phyloP scores from a whole-genome alignment of 73 alveolate species.

The Symbiodinium pilosum region DNA sequence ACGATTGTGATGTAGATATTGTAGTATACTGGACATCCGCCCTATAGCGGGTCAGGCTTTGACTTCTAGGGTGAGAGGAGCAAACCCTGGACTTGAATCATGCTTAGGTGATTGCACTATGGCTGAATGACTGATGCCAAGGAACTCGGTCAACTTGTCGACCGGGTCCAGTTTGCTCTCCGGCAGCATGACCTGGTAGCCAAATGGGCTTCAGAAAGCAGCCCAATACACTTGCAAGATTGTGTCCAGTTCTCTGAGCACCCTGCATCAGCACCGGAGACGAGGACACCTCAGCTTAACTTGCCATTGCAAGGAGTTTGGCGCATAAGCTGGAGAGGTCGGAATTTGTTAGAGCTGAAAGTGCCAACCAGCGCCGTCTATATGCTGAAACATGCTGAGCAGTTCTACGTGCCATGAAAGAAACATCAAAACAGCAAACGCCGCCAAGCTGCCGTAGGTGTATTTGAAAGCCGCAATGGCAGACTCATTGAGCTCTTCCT shows the following conservation, averaged over 20 bases:
- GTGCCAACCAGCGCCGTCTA: too few relatives aligned
- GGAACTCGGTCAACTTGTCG: conserved; percentile 36
- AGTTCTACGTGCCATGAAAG: not conserved
- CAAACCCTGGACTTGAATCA: not conserved
- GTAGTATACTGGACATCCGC: too few relatives aligned
- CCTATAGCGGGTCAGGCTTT: too few relatives aligned
- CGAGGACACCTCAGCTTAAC: conserved; percentile 87
- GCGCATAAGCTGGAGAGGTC: too few relatives aligned
- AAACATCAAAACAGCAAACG: not conserved
- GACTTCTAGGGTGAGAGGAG: too few relatives aligned
- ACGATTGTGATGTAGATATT: too few relatives aligned
- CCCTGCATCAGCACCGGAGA: conserved; percentile 65
- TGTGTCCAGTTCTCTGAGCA: too few relatives aligned
- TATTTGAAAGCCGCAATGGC: conserved; percentile 89
- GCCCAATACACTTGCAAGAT: too few relatives aligned
- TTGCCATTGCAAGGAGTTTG: too few relatives aligned
- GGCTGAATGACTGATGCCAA: not conserved
- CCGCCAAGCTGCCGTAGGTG: conserved; percentile 33
- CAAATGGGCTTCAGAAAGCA: not conserved
- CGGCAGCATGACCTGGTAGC: conserved; percentile 56
- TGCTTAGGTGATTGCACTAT: not conserved
- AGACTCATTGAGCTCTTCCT: conserved; percentile 68
- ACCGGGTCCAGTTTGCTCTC: conserved; percentile 91
- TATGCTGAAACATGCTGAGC: not conserved
- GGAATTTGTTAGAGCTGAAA: too few relatives aligned